Percentiles rank a stretch among this genome's conserved stretches.
phyloP scores from a whole-genome alignment of 164 flowering plant species.

The Stephania cephalantha region DNA sequence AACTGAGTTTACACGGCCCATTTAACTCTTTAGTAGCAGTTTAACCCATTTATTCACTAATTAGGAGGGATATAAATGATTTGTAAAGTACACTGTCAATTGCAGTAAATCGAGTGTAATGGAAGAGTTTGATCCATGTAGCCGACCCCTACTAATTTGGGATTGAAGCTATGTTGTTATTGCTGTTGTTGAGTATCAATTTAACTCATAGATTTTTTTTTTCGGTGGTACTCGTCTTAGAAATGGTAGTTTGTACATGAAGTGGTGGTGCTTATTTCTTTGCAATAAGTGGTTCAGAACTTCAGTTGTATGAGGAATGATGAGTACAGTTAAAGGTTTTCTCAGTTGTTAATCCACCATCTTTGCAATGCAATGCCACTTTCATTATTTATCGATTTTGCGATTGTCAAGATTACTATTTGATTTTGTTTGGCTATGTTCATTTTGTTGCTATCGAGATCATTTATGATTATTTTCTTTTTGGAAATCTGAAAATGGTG shows the following conservation, averaged over 20 bases:
- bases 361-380: background rate
- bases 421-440: background rate
- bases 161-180: no score
- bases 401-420: no score
- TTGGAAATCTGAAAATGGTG: background rate
- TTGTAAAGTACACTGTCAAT: no score
- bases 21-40: no score
- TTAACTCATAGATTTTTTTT: background rate
- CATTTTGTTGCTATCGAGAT: background rate
- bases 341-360: background rate
- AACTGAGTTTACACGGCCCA: background rate
- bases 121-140: no score
- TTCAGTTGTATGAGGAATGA: background rate
- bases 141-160: no score
- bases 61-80: no score
- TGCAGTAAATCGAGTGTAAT: no score
- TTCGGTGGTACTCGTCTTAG: background rate
- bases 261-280: background rate
- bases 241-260: background rate
- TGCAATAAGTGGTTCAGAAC: background rate
- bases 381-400: no score
- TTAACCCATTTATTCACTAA: no score
- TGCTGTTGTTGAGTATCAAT: no score
- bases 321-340: background rate
- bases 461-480: background rate